Percentiles rank a stretch among this genome's conserved stretches.
Conservation (phyloP, 352 stramenopile species). For the Globisporangium apiculatum region DNA sequence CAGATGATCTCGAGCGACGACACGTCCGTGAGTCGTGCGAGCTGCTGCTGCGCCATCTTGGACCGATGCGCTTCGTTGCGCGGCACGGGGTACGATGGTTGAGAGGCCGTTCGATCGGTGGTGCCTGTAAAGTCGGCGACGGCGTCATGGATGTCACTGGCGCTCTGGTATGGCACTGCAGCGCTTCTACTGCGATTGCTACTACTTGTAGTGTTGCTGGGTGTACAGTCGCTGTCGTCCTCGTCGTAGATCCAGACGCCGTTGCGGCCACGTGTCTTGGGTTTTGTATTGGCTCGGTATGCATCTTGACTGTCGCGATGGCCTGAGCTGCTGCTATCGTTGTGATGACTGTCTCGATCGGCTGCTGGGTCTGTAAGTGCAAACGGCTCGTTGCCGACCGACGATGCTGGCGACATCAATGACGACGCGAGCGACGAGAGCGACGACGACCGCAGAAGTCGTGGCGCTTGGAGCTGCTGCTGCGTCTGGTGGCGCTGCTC, state of each 20-base stretch:
- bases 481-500: neutral
- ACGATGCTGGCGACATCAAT: neutral
- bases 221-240: neutral
- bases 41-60: constrained; percentile 11
- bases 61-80: constrained; percentile 11
- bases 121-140: constrained; percentile 2
- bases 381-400: constrained; percentile 4
- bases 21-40: constrained; percentile 7
- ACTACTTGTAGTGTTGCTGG: no score
- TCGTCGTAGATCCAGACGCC: constrained; percentile 1
- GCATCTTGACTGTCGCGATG: no score
- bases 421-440: neutral
- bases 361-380: neutral
- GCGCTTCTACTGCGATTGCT: no score
- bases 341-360: no score
- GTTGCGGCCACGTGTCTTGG: no score
- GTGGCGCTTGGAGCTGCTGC: neutral
- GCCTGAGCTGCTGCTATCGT: no score
- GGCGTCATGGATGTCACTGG: no score
- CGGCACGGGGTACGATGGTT: neutral
- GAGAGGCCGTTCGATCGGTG: neutral
- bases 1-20: constrained; percentile 21
- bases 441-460: constrained; percentile 3
- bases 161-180: no score
- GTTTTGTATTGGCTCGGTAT: no score